These are phyloP conservation scores for Evansstolkia leycettana DNA, from an alignment of 495 filamentous ascomycete genomes.

Conservation along the genomic window DNA sequence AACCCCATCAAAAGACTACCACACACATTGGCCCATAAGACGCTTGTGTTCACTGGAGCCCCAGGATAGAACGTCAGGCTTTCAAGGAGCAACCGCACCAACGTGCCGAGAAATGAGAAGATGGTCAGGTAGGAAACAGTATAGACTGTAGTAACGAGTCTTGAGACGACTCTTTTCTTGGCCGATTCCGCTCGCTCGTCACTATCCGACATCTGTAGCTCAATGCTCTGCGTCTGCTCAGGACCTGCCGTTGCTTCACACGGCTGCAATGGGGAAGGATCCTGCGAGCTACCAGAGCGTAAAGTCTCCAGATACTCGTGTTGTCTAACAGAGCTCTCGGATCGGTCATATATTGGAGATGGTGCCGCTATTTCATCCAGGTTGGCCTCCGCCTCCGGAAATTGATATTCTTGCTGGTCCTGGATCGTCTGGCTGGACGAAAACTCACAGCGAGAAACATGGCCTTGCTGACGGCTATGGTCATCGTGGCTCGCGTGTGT, in stretches of 20 bases:
- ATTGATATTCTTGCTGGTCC: no score
- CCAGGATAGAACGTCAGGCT: conserved; percentile 61
- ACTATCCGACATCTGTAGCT: no score
- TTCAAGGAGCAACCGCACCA: conserved; percentile 59
- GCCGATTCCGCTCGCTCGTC: neutral
- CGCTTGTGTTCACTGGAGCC: conserved; percentile 48
- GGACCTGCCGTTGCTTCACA: no score
- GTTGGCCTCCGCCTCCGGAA: conserved; percentile 1
- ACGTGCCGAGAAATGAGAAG: conserved; percentile 66
- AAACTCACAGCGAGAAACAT: no score
- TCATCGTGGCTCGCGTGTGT: no score
- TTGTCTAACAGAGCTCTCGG: neutral
- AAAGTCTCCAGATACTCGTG: neutral
- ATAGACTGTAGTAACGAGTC: no score
- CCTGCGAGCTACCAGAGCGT: no score
- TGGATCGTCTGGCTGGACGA: no score
- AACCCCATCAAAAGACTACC: conserved; percentile 74
- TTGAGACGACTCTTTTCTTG: neutral
- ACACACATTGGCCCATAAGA: conserved; percentile 70
- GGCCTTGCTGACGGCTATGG: no score
- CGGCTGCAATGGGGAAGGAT: no score
- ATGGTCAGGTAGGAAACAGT: conserved; percentile 59
- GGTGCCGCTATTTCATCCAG: conserved; percentile 6
- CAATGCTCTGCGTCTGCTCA: no score
- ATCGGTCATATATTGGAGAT: conserved; percentile 2